These are phyloP conservation scores for Penstemon eatonii DNA, from an alignment of 257 asterid species.

Conservation along the genomic window DNA sequence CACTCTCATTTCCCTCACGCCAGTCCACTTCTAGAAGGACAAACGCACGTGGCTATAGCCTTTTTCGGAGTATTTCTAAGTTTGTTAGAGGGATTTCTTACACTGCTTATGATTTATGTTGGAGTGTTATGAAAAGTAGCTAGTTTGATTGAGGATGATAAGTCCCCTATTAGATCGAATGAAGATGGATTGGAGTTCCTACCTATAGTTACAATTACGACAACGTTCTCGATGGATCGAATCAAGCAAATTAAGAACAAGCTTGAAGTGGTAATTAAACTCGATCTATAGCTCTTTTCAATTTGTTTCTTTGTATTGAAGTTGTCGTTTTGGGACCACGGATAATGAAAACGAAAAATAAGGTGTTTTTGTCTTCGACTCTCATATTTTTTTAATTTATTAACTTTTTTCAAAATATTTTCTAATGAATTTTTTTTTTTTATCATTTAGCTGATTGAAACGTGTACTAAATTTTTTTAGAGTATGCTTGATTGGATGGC, in stretches of 20 bases:
- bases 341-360: no score
- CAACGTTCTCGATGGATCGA: constrained; percentile 29
- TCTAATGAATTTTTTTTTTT: no score
- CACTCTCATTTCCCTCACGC: constrained; percentile 34
- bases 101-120: constrained; percentile 35
- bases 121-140: constrained; percentile 35
- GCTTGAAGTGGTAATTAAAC: constrained; percentile 26
- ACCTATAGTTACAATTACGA: constrained; percentile 3
- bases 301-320: no score
- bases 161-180: constrained; percentile 35
- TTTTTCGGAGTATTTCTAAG: not conserved
- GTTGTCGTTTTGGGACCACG: no score
- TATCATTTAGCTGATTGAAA: no score
- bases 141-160: constrained; percentile 30
- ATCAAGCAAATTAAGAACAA: constrained; percentile 37
- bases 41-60: not conserved
- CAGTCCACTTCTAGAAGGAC: not conserved
- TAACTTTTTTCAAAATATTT: no score
- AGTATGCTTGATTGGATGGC: no score
- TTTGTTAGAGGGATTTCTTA: constrained; percentile 7
- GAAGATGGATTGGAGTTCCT: constrained; percentile 33
- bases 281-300: not conserved
- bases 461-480: no score
- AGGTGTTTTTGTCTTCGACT: no score
- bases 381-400: no score